A percentile compares a stretch with the other conserved stretches of the same genome.
phyloP scores from a whole-genome alignment of 495 filamentous ascomycete genomes.

The Staphylotrichum longicolle region DNA sequence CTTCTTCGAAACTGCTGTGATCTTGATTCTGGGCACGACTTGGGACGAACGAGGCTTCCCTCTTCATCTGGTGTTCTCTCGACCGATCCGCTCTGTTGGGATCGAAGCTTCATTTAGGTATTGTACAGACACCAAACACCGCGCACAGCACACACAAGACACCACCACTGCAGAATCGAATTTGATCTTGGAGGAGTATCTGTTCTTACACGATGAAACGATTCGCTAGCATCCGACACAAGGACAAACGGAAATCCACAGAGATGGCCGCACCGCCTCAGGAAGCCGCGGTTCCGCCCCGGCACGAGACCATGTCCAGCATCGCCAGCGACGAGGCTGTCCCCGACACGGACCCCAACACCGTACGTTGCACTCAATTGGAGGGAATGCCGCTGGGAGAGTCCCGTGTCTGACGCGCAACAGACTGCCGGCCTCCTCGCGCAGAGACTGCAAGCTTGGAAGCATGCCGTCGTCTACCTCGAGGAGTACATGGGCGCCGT shows the following conservation, averaged over 20 bases:
- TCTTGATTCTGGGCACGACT: background rate
- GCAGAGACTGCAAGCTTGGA: slow-evolving; percentile 89
- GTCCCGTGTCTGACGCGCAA: background rate
- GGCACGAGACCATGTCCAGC: slow-evolving; percentile 55
- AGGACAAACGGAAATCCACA: slow-evolving; percentile 10
- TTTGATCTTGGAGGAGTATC: background rate
- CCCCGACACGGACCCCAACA: slow-evolving; percentile 73
- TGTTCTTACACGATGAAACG: slow-evolving; percentile 18
- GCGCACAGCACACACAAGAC: background rate
- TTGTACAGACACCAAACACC: background rate
- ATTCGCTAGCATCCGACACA: slow-evolving; percentile 12
- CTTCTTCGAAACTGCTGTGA: no score
- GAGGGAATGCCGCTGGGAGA: background rate
- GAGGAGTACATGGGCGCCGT: slow-evolving; percentile 83
- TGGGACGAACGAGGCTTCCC: background rate
- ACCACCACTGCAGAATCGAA: background rate
- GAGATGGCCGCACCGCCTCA: background rate
- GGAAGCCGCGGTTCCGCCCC: slow-evolving; percentile 28
- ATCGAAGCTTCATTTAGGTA: background rate
- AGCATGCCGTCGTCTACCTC: slow-evolving; percentile 85
- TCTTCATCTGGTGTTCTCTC: background rate
- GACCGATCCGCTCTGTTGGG: background rate
- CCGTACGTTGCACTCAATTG: slow-evolving; percentile 49
- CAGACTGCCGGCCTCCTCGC: slow-evolving; percentile 74
- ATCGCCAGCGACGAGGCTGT: slow-evolving; percentile 59